phyloP scores from a whole-genome alignment of 768 basidiomycete species.

The Lepiota brunneoincarnata region DNA sequence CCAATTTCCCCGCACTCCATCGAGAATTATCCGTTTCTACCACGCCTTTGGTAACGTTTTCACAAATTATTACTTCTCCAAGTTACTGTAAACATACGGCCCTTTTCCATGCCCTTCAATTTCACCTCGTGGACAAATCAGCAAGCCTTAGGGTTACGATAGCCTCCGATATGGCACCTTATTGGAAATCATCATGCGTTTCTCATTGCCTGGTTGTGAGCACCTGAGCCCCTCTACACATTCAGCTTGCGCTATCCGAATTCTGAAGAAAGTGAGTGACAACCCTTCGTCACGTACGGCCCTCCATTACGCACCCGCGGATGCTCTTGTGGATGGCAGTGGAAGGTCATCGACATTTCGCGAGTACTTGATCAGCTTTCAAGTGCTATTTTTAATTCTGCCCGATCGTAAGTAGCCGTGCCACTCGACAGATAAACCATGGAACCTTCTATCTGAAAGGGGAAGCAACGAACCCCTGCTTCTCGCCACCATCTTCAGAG shows the following conservation, averaged over 20 bases:
- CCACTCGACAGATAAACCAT: too few relatives aligned
- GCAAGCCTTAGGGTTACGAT: neutral
- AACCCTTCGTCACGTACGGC: too few relatives aligned
- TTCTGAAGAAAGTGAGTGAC: too few relatives aligned
- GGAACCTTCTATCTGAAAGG: too few relatives aligned
- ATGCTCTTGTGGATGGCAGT: too few relatives aligned
- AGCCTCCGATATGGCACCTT: neutral
- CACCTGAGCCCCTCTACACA: too few relatives aligned
- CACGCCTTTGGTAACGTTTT: constrained; percentile 2
- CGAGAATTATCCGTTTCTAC: neutral
- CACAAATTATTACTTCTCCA: neutral
- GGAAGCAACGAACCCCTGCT: neutral
- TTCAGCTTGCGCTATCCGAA: too few relatives aligned
- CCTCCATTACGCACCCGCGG: too few relatives aligned
- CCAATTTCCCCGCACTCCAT: constrained; percentile 3
- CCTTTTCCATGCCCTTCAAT: neutral
- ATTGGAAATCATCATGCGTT: constrained; percentile 4
- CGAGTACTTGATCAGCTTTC: too few relatives aligned
- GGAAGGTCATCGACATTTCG: too few relatives aligned
- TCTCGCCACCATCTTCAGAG: neutral
- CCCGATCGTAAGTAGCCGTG: too few relatives aligned
- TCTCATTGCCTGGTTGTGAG: neutral
- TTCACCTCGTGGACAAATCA: neutral
- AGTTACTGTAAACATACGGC: neutral
- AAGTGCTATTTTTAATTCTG: too few relatives aligned